A percentile compares a stretch with the other conserved stretches of the same genome.
These are phyloP conservation scores for Rhazya stricta DNA, from an alignment of 257 asterid species.

Conservation along the genomic window DNA sequence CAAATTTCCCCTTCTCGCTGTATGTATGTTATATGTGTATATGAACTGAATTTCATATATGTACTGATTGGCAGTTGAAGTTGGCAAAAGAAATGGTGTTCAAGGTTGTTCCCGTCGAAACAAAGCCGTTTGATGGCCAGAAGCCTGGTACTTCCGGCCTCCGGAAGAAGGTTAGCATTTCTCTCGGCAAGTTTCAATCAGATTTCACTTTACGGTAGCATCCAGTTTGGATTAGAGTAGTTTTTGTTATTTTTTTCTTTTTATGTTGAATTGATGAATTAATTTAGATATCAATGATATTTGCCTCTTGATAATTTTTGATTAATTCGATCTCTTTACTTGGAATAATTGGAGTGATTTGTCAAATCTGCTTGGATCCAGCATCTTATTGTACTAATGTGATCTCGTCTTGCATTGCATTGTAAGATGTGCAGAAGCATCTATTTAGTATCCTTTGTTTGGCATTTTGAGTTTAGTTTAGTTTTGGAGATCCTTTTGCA, in stretches of 20 bases:
- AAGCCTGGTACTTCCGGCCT: constrained; percentile 97
- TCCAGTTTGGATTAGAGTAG: not conserved
- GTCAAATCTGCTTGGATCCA: not conserved
- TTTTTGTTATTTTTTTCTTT: not conserved
- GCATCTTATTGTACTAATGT: not conserved
- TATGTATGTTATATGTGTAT: not conserved
- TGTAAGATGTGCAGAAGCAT: not conserved
- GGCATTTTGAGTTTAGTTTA: not conserved
- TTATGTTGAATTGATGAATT: not conserved
- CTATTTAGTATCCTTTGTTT: not conserved
- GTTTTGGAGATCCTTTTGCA: not conserved
- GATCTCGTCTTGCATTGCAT: constrained; percentile 11
- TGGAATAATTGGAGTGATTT: not conserved
- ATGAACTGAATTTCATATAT: not conserved
- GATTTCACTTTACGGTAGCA: not conserved
- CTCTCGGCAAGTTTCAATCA: not conserved
- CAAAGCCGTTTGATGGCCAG: constrained; percentile 88
- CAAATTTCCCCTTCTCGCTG: not conserved
- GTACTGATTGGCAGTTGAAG: constrained; percentile 4
- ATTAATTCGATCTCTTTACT: not conserved
- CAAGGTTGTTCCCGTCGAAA: constrained; percentile 56
- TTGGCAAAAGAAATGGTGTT: constrained; percentile 52
- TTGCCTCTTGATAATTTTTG: not conserved
- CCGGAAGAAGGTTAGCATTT: constrained; percentile 63
- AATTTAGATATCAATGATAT: not conserved